phyloP scores from a whole-genome alignment of 2,329 filamentous ascomycete species.

The Penicillium capsulatum region DNA sequence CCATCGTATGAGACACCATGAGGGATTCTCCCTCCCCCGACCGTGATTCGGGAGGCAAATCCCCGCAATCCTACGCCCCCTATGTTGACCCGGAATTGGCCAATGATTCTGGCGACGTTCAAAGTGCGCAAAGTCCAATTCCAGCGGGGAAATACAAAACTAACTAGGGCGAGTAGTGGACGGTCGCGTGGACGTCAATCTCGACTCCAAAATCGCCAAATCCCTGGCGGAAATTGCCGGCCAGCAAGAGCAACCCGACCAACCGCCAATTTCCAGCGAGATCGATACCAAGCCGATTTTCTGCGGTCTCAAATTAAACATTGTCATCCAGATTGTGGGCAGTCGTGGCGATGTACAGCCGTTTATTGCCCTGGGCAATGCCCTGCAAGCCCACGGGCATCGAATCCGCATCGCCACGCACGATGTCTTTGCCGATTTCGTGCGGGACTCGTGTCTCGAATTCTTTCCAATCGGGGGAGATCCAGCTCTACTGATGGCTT shows the following conservation, averaged over 20 bases:
- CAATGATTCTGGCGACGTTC: conserved; percentile 12
- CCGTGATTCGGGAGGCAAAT: not conserved
- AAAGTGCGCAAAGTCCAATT: conserved; percentile 6
- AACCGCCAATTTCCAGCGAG: conserved; percentile 16
- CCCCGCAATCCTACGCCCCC: conserved; percentile 9
- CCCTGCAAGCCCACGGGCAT: conserved; percentile 57
- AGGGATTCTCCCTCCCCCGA: conserved; percentile 6
- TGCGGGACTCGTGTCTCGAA: conserved; percentile 66
- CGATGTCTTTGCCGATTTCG: conserved; percentile 62
- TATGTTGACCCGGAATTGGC: conserved; percentile 14
- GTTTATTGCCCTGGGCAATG: conserved; percentile 65
- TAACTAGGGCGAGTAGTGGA: conserved; percentile 9
- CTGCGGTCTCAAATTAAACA: conserved; percentile 44
- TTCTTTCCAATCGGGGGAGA: conserved; percentile 76
- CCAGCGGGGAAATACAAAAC: not conserved
- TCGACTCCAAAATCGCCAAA: conserved; percentile 23
- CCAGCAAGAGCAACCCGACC: conserved; percentile 15
- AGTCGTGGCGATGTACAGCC: conserved; percentile 54
- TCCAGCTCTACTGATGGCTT: conserved; percentile 73
- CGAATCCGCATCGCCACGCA: conserved; percentile 72
- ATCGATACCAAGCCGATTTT: not conserved
- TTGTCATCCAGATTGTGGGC: conserved; percentile 67
- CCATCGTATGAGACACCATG: conserved; percentile 3
- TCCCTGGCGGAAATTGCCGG: conserved; percentile 22
- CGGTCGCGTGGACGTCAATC: conserved; percentile 23